A percentile compares a stretch with the other conserved stretches of the same genome.
Evolutionary conservation across 495 filamentous ascomycete species (phyloP).

Genomic region (Hypoxylon fragiforme): DNA sequence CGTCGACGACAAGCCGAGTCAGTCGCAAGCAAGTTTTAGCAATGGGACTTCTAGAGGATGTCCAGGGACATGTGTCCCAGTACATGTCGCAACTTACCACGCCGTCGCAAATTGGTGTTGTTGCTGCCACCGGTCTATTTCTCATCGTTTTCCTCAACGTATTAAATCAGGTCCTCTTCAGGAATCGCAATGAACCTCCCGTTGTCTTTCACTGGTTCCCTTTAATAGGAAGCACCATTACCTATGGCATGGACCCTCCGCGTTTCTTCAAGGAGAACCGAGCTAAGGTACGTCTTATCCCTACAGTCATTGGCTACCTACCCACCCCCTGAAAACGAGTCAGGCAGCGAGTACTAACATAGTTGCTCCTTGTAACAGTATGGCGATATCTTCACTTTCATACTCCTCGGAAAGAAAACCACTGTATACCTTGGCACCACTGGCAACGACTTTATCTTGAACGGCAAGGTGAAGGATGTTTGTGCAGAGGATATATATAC

Average conservation of each 20-base stretch:
- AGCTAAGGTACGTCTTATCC: slow-evolving; percentile 60
- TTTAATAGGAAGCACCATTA: slow-evolving; percentile 74
- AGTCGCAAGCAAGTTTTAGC: slow-evolving; percentile 13
- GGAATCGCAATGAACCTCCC: slow-evolving; percentile 73
- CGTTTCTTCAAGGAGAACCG: slow-evolving; percentile 72
- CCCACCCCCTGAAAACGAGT: background rate
- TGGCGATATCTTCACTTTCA: slow-evolving; percentile 80
- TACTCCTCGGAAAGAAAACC: slow-evolving; percentile 73
- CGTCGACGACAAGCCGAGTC: slow-evolving; percentile 1
- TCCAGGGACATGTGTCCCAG: slow-evolving; percentile 49
- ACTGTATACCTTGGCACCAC: slow-evolving; percentile 76
- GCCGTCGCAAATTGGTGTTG: slow-evolving; percentile 50
- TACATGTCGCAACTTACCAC: slow-evolving; percentile 47
- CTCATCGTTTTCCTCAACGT: slow-evolving; percentile 67
- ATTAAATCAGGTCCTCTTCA: slow-evolving; percentile 67
- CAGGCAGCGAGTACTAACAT: slow-evolving; percentile 26
- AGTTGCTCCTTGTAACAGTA: slow-evolving; percentile 51
- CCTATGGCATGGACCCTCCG: slow-evolving; percentile 83
- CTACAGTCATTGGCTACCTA: background rate
- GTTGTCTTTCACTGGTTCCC: slow-evolving; percentile 86
- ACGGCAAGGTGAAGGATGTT: slow-evolving; percentile 80
- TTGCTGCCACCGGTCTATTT: slow-evolving; percentile 51
- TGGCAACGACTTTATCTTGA: slow-evolving; percentile 86
- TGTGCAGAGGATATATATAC: slow-evolving; percentile 82
- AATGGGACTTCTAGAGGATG: slow-evolving; percentile 57